phyloP scores from a whole-genome alignment of 345 rosid species.

The Nephelium lappaceum region DNA sequence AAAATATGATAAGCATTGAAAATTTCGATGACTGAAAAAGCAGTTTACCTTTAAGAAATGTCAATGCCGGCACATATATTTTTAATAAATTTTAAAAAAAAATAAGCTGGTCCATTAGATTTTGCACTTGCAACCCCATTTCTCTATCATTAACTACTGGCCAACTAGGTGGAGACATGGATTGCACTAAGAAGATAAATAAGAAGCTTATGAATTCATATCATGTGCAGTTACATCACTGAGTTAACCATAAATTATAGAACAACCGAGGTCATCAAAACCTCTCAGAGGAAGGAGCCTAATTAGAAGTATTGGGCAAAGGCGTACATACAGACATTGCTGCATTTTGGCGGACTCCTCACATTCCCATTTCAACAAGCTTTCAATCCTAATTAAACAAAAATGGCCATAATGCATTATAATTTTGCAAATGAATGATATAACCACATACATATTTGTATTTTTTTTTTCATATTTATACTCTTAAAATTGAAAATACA shows the following conservation, averaged over 20 bases:
- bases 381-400: constrained; percentile 35
- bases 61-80: neutral
- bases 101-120: neutral
- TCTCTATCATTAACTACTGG: neutral
- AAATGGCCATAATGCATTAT: constrained; percentile 1
- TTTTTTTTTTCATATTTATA: no score
- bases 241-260: constrained; percentile 59
- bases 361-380: constrained; percentile 40
- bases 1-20: neutral
- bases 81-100: neutral
- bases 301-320: constrained; percentile 82
- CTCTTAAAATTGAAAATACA: neutral
- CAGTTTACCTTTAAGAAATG: neutral
- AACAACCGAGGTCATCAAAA: constrained; percentile 55
- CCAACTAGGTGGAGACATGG: neutral
- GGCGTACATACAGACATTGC: constrained; percentile 65
- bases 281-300: constrained; percentile 83
- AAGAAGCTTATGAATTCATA: constrained; percentile 29
- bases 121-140: neutral
- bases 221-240: constrained; percentile 41
- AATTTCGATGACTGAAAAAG: no score
- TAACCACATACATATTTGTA: neutral
- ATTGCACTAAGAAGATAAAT: constrained; percentile 1
- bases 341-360: constrained; percentile 41
- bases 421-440: constrained; percentile 1